These are phyloP conservation scores for Eragrostis nindensis DNA, from an alignment of 176 grass and related monocot species.

Conservation along the genomic window DNA sequence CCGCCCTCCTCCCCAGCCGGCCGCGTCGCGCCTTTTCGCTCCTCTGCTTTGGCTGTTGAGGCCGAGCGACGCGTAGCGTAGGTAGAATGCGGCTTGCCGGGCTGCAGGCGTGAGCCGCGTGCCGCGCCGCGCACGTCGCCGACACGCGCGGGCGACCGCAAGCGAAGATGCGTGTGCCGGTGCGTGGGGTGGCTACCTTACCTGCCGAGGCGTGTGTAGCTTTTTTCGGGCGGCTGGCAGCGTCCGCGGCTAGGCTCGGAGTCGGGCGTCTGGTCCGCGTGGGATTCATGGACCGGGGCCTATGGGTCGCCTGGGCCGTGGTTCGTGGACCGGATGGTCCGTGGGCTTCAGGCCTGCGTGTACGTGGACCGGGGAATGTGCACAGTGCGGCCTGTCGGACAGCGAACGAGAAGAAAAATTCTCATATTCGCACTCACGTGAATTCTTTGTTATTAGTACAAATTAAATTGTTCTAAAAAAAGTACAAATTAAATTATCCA, in stretches of 20 bases:
- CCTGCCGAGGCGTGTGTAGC: neutral
- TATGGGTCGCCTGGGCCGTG: neutral
- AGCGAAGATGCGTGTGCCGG: neutral
- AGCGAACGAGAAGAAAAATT: no score
- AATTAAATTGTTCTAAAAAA: no score
- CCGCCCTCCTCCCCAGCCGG: no score
- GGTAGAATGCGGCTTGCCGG: neutral
- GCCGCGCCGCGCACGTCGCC: neutral
- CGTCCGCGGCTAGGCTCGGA: neutral
- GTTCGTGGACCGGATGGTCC: no score
- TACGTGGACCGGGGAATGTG: neutral
- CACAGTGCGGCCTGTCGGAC: no score
- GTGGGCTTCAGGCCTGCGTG: neutral
- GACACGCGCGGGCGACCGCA: conserved; percentile 21
- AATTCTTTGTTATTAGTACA: no score
- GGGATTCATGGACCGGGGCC: no score
- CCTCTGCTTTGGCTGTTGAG: neutral
- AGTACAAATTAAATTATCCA: no score
- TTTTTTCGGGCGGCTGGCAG: neutral
- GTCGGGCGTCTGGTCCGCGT: no score
- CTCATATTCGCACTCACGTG: no score
- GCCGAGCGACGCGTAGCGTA: neutral
- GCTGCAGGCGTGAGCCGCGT: conserved; percentile 3
- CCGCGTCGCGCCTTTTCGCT: neutral
- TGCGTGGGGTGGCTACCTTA: neutral